These are phyloP conservation scores for Aspergillus fumigatiaffinis DNA, from an alignment of 2,329 filamentous ascomycete genomes.

Conservation along the genomic window DNA sequence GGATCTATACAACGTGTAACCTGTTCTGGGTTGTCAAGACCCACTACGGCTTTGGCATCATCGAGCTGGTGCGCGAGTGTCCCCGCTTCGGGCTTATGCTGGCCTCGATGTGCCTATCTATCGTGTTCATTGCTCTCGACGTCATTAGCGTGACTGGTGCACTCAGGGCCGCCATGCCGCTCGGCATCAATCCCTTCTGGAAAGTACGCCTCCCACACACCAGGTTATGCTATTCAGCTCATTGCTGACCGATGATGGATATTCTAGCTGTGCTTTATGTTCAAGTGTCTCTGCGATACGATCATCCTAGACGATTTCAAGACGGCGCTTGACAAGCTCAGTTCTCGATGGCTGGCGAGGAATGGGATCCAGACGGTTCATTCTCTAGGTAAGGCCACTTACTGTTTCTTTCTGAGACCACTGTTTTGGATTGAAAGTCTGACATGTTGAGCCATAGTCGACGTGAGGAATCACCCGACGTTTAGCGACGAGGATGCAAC, in stretches of 20 bases:
- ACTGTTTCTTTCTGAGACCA: no score
- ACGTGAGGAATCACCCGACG: no score
- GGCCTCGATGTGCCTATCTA: constrained; percentile 3
- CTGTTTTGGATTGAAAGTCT: no score
- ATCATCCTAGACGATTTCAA: constrained; percentile 68
- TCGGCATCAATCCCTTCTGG: not conserved
- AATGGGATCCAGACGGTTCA: no score
- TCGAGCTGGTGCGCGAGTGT: constrained; percentile 55
- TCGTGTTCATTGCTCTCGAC: not conserved
- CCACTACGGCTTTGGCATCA: constrained; percentile 53
- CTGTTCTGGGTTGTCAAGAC: constrained; percentile 58
- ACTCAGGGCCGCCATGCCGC: not conserved
- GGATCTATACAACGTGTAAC: constrained; percentile 22
- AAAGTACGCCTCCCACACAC: no score
- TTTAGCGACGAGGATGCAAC: no score
- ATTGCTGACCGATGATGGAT: no score
- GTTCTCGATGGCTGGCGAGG: no score
- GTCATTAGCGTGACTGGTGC: not conserved
- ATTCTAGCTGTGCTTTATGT: constrained; percentile 48
- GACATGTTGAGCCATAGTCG: no score
- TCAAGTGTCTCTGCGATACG: constrained; percentile 66
- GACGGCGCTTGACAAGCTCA: constrained; percentile 44
- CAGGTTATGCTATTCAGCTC: no score
- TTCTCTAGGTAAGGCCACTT: no score
- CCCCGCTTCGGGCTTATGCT: constrained; percentile 48